phyloP scores from a whole-genome alignment of 2,329 filamentous ascomycete genomes.

The Beauveria sp. region DNA sequence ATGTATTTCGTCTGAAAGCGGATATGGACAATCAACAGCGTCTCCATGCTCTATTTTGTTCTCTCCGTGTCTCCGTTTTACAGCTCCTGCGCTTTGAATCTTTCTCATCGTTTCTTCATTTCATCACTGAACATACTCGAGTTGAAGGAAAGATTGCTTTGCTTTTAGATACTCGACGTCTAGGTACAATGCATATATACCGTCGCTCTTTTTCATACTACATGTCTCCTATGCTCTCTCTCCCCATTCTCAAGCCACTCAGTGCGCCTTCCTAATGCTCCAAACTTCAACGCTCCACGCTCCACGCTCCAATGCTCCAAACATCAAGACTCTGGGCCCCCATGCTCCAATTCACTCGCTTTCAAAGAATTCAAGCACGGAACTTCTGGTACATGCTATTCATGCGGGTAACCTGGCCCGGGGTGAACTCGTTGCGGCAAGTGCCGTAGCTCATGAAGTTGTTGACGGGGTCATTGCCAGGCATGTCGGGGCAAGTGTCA shows the following conservation, averaged over 20 bases:
- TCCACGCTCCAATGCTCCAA: neutral
- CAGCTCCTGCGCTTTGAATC: too few relatives aligned
- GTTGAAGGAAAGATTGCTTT: neutral
- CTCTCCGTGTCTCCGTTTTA: too few relatives aligned
- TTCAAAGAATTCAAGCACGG: neutral
- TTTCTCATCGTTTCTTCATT: too few relatives aligned
- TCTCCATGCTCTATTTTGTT: too few relatives aligned
- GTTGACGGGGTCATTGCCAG: conserved; percentile 12
- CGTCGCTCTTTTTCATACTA: neutral
- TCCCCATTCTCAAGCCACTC: neutral
- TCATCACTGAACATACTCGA: too few relatives aligned
- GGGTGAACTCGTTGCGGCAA: conserved; percentile 12
- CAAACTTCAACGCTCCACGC: neutral
- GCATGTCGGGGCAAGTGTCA: conserved; percentile 8
- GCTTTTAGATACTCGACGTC: neutral
- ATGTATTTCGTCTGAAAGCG: neutral
- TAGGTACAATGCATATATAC: neutral
- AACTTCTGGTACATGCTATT: conserved; percentile 5
- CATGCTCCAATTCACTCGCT: neutral
- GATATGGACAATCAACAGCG: too few relatives aligned
- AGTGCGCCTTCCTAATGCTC: neutral
- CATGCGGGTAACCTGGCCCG: conserved; percentile 12
- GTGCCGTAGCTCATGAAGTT: conserved; percentile 14
- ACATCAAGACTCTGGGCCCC: neutral
- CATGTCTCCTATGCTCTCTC: too few relatives aligned